Percentiles rank a stretch among this genome's conserved stretches.
Evolutionary conservation across 2,329 filamentous ascomycete species (phyloP).

Genomic region (Metarhizium sp.): DNA sequence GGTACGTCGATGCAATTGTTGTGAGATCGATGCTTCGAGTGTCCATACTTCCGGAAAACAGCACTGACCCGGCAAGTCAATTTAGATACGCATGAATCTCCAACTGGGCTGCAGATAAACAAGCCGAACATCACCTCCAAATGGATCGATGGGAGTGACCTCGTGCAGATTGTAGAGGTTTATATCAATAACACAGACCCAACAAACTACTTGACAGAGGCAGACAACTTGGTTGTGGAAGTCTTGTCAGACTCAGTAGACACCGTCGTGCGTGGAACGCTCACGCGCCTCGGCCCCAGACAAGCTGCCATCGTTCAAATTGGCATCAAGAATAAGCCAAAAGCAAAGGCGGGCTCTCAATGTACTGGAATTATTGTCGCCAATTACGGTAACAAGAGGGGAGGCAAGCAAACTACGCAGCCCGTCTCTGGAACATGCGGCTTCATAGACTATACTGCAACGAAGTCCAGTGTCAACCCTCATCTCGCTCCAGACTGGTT

Average conservation of each 20-base stretch:
- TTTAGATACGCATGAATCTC: background rate
- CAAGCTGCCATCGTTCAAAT: slow-evolving; percentile 4
- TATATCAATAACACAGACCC: slow-evolving; percentile 2
- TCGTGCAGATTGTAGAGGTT: slow-evolving; percentile 6
- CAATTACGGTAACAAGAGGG: background rate
- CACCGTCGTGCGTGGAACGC: background rate
- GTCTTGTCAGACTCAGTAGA: slow-evolving; percentile 2
- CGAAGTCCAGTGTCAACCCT: background rate
- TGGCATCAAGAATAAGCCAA: slow-evolving; percentile 4
- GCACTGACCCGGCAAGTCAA: background rate
- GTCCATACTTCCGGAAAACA: background rate
- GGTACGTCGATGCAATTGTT: background rate
- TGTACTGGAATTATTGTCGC: background rate
- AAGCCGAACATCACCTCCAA: background rate
- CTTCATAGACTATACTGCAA: background rate
- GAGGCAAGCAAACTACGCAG: background rate
- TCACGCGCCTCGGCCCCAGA: slow-evolving; percentile 5
- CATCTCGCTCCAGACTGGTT: slow-evolving; percentile 30
- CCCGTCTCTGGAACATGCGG: slow-evolving; percentile 2
- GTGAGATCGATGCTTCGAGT: background rate
- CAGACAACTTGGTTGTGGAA: slow-evolving; percentile 1
- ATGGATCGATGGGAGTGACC: background rate
- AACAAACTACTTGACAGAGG: background rate
- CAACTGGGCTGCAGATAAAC: background rate
- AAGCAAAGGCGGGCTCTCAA: background rate